phyloP scores from a whole-genome alignment of 2,329 filamentous ascomycete genomes.

The Pseudocercospora musae region DNA sequence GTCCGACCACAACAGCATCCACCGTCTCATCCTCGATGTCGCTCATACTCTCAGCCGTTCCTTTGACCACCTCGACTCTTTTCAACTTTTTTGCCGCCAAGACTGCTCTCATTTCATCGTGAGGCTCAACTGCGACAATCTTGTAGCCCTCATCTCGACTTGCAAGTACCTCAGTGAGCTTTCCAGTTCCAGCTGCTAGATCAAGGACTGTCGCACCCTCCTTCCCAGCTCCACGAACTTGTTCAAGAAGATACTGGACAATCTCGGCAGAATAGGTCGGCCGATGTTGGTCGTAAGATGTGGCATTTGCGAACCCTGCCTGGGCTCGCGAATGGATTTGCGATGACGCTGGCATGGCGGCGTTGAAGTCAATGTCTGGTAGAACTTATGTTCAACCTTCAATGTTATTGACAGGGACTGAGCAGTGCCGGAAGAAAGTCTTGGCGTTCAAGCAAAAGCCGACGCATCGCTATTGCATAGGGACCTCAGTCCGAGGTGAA shows the following conservation, averaged over 20 bases:
- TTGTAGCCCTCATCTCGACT: slow-evolving; percentile 57
- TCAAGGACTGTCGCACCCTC: slow-evolving; percentile 56
- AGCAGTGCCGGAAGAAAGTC: background rate
- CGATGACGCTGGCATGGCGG: no score
- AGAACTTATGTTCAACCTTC: background rate
- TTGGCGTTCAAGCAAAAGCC: no score
- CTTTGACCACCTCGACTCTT: slow-evolving; percentile 55
- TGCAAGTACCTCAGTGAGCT: slow-evolving; percentile 64
- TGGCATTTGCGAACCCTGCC: slow-evolving; percentile 61
- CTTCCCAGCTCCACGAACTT: slow-evolving; percentile 50
- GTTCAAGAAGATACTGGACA: slow-evolving; percentile 56
- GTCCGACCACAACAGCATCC: slow-evolving; percentile 64
- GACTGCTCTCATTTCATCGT: slow-evolving; percentile 62
- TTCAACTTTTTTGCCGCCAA: slow-evolving; percentile 57
- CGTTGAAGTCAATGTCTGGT: background rate
- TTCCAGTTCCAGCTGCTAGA: slow-evolving; percentile 66
- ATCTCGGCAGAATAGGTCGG: slow-evolving; percentile 63
- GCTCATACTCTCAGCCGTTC: slow-evolving; percentile 57
- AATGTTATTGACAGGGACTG: background rate
- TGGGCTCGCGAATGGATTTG: slow-evolving; percentile 34
- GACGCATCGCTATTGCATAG: no score
- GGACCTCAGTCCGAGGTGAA: no score
- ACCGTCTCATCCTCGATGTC: slow-evolving; percentile 55
- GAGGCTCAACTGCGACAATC: slow-evolving; percentile 63
- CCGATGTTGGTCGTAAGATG: slow-evolving; percentile 64